These are phyloP conservation scores for Salicornia ramosissima DNA, from an alignment of 148 eudicot species.

Conservation along the genomic window DNA sequence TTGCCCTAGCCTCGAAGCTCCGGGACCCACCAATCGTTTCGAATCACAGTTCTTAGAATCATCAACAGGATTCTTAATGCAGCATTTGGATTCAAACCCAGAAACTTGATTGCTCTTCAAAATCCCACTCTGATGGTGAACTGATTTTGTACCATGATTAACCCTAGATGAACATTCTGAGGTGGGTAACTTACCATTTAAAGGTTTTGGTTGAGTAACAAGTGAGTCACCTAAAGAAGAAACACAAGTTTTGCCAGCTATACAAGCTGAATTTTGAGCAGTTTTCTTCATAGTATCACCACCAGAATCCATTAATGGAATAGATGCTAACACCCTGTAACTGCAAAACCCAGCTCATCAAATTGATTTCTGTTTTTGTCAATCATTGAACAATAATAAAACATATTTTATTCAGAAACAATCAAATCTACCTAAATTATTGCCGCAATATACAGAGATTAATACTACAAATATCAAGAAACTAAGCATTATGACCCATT, in stretches of 20 bases:
- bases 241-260: constrained; percentile 23
- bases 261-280: constrained; percentile 23
- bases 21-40: constrained; percentile 21
- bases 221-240: constrained; percentile 24
- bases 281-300: constrained; percentile 37
- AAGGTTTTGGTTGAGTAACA: constrained; percentile 20
- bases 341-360: constrained; percentile 30
- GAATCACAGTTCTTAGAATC: constrained; percentile 32
- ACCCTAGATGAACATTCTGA: constrained; percentile 18
- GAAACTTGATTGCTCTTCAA: constrained; percentile 19
- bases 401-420: constrained; percentile 5
- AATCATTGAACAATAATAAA: constrained; percentile 22
- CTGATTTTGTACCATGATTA: constrained; percentile 4
- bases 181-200: constrained; percentile 28
- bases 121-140: constrained; percentile 14
- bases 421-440: constrained; percentile 12
- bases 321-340: constrained; percentile 30
- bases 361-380: constrained; percentile 19
- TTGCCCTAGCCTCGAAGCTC: constrained; percentile 16
- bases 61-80: constrained; percentile 30
- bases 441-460: background rate
- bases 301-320: constrained; percentile 35
- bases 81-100: constrained; percentile 31
- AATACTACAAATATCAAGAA: background rate
- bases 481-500: background rate